Base-by-base conservation (phyloP, 2,329 filamentous ascomycete genomes). In the Cryphonectria parasitica region DNA sequence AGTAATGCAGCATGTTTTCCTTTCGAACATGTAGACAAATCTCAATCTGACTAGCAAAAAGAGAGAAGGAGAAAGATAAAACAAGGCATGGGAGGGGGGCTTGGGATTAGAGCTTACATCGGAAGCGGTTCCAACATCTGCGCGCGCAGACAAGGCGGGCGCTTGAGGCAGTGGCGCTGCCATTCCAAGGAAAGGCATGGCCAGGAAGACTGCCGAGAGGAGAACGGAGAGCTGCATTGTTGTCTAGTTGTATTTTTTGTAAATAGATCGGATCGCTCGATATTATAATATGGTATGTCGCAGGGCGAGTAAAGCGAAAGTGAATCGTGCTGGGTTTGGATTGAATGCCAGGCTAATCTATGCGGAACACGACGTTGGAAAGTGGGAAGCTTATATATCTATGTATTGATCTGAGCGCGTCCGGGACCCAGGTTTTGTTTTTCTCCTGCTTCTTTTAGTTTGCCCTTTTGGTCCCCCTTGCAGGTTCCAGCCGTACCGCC, bases 161-260 rank as follows among this genome's bases (percentile, higher is more conserved):
- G 45, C 64, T 11, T 60, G 54, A 25, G 43, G 63, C 1, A 68
- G 15, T 25, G 69, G 69, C 17, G 60, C 65, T 2, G 69, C 69
- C 19, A 34, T 52, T 7, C 58, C 69, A 28, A 49, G 64, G 8
- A 41, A 68, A 0, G 69, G 65, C 49, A 68, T 28, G n/a, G 69
- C 69, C 58, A 70, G 7, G 39, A 68, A 11, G 19, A 70, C 36
- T 39, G 60, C 65, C n/a, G 69, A 68, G 54, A 58, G 54, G 54
- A 58, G 25, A 31, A 58, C 5, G 15, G 54, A 58, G 28, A 15
- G 54, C 25, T 31, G 15, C 54, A 58, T 58, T 58, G 28, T 19
- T 31, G 13, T 34, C 28, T 15, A 11, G 52, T 56, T 56, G 25
- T 54, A 3, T 54, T 45, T 22, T 45, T 22, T 22, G 3, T 22